These are phyloP conservation scores for Helotiales sp. DNA, from an alignment of 2,329 filamentous ascomycete species.

Conservation along the genomic window DNA sequence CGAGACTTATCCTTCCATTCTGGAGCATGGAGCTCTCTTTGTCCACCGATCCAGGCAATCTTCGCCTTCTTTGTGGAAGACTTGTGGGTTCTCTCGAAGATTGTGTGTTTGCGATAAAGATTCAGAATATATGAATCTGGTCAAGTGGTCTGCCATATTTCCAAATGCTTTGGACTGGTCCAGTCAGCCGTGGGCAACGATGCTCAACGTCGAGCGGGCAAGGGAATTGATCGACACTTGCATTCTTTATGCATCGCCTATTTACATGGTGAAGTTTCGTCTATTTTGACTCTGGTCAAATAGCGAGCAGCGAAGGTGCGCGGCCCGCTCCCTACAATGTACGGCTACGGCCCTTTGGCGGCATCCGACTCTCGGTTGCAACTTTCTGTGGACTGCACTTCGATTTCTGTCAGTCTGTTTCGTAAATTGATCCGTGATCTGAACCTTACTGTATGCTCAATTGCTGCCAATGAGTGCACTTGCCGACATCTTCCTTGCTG, in stretches of 20 bases:
- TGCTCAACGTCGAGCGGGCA: too few species aligned
- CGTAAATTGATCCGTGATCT: too few species aligned
- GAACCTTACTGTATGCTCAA: neutral
- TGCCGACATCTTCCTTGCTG: neutral
- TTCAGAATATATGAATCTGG: neutral
- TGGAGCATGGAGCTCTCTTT: too few species aligned
- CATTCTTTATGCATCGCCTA: too few species aligned
- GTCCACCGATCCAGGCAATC: too few species aligned
- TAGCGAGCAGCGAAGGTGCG: neutral
- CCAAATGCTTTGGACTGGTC: neutral
- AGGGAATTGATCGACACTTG: too few species aligned
- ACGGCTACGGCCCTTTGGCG: neutral
- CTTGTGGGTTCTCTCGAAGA: too few species aligned
- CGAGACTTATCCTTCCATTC: too few species aligned
- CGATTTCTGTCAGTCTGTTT: neutral
- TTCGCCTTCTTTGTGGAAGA: too few species aligned
- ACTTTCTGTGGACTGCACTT: neutral
- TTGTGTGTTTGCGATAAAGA: neutral
- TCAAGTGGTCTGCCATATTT: neutral
- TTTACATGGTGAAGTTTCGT: neutral
- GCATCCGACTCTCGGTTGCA: neutral
- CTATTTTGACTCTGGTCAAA: too few species aligned
- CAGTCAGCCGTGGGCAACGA: too few species aligned
- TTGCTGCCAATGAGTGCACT: neutral
- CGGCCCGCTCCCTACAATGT: neutral